A percentile compares a stretch with the other conserved stretches of the same genome.
Conservation (phyloP, 306 rosid species). For the Quercus dentata region DNA sequence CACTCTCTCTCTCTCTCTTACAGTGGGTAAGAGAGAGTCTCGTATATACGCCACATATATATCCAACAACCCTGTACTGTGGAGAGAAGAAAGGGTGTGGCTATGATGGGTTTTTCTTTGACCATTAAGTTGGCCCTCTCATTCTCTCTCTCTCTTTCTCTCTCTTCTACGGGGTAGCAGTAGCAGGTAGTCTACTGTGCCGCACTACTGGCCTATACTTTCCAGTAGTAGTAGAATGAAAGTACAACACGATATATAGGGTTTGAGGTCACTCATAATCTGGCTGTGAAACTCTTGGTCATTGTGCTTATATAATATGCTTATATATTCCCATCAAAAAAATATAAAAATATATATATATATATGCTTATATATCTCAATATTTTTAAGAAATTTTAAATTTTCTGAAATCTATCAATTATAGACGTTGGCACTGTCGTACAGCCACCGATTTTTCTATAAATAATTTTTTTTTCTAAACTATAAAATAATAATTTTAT, state of each 20-base stretch:
- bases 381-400: background rate
- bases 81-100: conserved; percentile 1
- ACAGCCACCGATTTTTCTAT: too few species aligned
- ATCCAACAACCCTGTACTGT: conserved; percentile 30
- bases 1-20: background rate
- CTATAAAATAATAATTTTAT: background rate
- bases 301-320: conserved; percentile 10
- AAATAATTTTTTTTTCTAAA: background rate
- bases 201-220: conserved; percentile 30
- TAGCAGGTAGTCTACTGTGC: background rate
- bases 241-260: conserved; percentile 38
- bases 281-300: conserved; percentile 47
- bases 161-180: background rate
- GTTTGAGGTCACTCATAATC: conserved; percentile 40
- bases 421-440: background rate
- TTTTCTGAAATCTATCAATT: background rate
- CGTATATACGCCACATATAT: conserved; percentile 5
- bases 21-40: background rate
- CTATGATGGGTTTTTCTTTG: conserved; percentile 23
- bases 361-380: background rate
- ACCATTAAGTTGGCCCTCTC: conserved; percentile 1
- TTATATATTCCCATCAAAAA: background rate
- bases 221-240: background rate
- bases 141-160: background rate
- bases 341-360: background rate